phyloP scores from a whole-genome alignment of 2,329 filamentous ascomycete species.

The Fusarium mundagurra region DNA sequence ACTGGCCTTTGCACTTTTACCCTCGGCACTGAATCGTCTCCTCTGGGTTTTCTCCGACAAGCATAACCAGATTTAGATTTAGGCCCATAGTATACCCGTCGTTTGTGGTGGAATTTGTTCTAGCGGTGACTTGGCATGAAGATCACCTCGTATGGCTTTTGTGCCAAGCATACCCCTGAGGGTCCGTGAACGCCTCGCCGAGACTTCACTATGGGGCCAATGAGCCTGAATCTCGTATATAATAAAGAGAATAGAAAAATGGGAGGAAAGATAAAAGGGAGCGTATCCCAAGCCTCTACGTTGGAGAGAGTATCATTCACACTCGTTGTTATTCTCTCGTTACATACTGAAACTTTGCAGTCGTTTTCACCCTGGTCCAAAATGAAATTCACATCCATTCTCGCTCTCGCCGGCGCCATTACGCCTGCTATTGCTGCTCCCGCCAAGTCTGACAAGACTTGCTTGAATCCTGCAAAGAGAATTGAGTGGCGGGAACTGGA shows the following conservation, averaged over 20 bases:
- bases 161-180: background rate
- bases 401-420: background rate
- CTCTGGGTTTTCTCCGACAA: fast-evolving
- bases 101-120: background rate
- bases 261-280: fast-evolving
- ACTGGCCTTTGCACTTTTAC: background rate
- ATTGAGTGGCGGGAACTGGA: conserved; percentile 5
- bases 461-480: background rate
- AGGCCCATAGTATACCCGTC: background rate
- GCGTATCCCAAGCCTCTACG: background rate
- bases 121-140: background rate
- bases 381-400: background rate
- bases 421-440: background rate
- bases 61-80: background rate
- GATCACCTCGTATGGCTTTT: background rate
- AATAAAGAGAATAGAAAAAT: fast-evolving
- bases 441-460: background rate
- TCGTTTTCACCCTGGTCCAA: too few species aligned
- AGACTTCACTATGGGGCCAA: background rate
- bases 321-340: fast-evolving
- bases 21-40: background rate
- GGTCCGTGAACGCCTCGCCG: background rate
- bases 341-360: too few species aligned
- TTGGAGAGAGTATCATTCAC: fast-evolving
- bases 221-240: background rate